These are phyloP conservation scores for Solanum ahanhuiri DNA, from an alignment of 257 asterid species.

Conservation along the genomic window DNA sequence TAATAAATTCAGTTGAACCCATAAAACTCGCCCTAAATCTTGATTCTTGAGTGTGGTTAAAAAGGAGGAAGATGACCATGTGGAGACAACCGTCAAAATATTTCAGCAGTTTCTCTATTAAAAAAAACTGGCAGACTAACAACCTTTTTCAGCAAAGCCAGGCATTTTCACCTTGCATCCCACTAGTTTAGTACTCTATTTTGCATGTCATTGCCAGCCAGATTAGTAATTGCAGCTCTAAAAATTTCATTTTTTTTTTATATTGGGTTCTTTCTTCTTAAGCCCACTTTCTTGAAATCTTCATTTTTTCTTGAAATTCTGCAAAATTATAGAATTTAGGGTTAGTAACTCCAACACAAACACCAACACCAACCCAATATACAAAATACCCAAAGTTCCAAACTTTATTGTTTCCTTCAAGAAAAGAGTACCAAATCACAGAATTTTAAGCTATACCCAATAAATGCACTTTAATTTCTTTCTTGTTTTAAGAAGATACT, in stretches of 20 bases:
- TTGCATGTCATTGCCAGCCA: constrained; percentile 21
- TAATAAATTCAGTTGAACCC: neutral
- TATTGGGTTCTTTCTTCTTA: neutral
- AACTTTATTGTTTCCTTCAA: constrained; percentile 8
- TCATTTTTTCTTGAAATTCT: constrained; percentile 20
- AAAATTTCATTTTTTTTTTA: neutral
- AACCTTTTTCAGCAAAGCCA: constrained; percentile 50
- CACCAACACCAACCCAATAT: constrained; percentile 8
- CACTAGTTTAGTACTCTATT: constrained; percentile 8
- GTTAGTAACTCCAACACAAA: constrained; percentile 3
- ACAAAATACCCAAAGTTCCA: constrained; percentile 21
- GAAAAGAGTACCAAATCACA: constrained; percentile 7
- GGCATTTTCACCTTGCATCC: constrained; percentile 22
- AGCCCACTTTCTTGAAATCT: constrained; percentile 14
- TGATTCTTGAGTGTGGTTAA: neutral
- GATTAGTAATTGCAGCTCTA: neutral
- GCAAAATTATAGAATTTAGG: constrained; percentile 16
- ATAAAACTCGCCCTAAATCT: neutral
- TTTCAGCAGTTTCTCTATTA: constrained; percentile 5
- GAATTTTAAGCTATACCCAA: constrained; percentile 1
- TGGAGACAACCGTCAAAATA: constrained; percentile 21
- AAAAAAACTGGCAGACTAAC: constrained; percentile 4
- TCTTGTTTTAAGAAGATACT: constrained; percentile 5
- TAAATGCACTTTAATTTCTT: constrained; percentile 27
- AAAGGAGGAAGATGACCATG: constrained; percentile 19